phyloP scores from a whole-genome alignment of 164 flowering plant genomes.

The Echeveria elegans region DNA sequence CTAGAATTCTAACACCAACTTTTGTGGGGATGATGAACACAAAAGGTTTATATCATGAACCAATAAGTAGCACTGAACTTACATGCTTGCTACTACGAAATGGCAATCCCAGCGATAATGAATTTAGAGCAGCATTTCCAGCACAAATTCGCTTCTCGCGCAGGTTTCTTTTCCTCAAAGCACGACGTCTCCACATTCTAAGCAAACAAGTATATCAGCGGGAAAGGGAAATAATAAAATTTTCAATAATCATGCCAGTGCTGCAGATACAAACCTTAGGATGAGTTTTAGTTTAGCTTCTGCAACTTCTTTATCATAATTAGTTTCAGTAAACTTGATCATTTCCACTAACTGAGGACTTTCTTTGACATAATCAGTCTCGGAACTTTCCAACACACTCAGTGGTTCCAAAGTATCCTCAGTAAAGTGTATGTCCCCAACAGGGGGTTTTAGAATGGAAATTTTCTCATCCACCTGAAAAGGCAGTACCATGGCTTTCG shows the following conservation, averaged over 20 bases:
- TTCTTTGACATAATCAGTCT: conserved; percentile 19
- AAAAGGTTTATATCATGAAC: neutral
- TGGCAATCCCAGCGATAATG: conserved; percentile 65
- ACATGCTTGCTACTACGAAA: conserved; percentile 41
- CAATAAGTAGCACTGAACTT: conserved; percentile 15
- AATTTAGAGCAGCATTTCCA: conserved; percentile 67
- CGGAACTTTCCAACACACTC: conserved; percentile 15
- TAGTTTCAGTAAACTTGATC: conserved; percentile 18
- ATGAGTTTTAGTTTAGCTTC: conserved; percentile 69
- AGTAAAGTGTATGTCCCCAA: conserved; percentile 12
- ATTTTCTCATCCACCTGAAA: conserved; percentile 13
- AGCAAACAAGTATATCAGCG: conserved; percentile 11
- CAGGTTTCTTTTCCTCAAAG: conserved; percentile 36
- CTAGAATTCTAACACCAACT: neutral
- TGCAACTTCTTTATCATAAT: conserved; percentile 50
- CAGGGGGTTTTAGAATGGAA: conserved; percentile 16
- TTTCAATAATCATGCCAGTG: conserved; percentile 7
- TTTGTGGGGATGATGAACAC: neutral
- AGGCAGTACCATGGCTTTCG: conserved; percentile 13
- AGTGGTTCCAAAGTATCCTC: conserved; percentile 14
- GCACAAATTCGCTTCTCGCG: conserved; percentile 59
- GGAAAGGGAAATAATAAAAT: neutral
- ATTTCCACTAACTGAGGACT: conserved; percentile 23
- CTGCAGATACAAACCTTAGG: conserved; percentile 40
- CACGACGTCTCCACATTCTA: conserved; percentile 77